Percentiles rank a stretch among this genome's conserved stretches.
phyloP scores from a whole-genome alignment of 2,329 filamentous ascomycete genomes.

The Seiridium unicorne region DNA sequence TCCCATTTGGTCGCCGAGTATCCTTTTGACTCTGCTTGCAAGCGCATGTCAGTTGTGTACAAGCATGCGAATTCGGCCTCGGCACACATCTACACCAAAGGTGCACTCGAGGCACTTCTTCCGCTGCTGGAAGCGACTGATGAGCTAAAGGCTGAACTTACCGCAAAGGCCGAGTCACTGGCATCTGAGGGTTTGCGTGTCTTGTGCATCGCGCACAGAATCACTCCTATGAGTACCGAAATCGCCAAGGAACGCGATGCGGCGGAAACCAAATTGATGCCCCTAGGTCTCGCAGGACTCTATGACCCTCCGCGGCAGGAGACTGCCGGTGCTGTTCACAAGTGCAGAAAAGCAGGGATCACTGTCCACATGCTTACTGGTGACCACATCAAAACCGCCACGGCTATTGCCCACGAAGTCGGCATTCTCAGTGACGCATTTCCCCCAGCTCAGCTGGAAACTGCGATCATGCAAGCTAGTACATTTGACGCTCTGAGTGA shows the following conservation, averaged over 20 bases:
- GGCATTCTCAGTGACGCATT: slow-evolving; percentile 50
- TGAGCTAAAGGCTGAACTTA: slow-evolving; percentile 43
- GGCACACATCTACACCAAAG: slow-evolving; percentile 53
- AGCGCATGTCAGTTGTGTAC: slow-evolving; percentile 74
- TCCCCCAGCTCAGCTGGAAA: slow-evolving; percentile 34
- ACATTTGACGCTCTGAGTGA: slow-evolving; percentile 63
- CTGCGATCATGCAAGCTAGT: slow-evolving; percentile 58
- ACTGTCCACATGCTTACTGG: slow-evolving; percentile 70
- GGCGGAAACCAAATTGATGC: slow-evolving; percentile 57
- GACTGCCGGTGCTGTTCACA: slow-evolving; percentile 58
- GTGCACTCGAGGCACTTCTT: slow-evolving; percentile 56
- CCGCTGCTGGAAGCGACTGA: slow-evolving; percentile 49
- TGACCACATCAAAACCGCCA: slow-evolving; percentile 67
- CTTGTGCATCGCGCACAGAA: slow-evolving; percentile 60
- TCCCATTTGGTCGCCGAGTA: slow-evolving; percentile 60
- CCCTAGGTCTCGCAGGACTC: slow-evolving; percentile 69
- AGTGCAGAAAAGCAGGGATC: slow-evolving; percentile 61
- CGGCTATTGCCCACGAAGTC: slow-evolving; percentile 64
- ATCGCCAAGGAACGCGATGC: slow-evolving; percentile 46
- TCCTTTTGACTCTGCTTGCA: slow-evolving; percentile 71
- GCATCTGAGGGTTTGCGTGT: slow-evolving; percentile 66
- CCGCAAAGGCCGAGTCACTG: slow-evolving; percentile 51
- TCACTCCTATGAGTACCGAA: slow-evolving; percentile 32
- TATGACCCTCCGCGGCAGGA: slow-evolving; percentile 72
- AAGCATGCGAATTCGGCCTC: slow-evolving; percentile 30